phyloP scores from a whole-genome alignment of 257 asterid species.

The Dorcoceras hygrometricum region DNA sequence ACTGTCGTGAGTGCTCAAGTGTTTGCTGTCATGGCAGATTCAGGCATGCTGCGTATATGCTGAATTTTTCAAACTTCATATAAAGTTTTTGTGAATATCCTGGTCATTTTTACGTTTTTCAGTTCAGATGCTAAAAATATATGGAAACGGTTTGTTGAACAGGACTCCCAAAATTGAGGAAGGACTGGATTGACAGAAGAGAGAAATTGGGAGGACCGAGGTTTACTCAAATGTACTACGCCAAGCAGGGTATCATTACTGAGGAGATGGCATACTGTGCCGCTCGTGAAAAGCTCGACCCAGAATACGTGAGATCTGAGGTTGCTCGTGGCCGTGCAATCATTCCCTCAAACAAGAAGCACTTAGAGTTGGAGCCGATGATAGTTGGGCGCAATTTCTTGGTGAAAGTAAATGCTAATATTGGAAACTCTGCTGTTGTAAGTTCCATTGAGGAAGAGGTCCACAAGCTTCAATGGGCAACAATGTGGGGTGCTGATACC shows the following conservation, averaged over 20 bases:
- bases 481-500: slow-evolving; percentile 99
- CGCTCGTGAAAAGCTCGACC: slow-evolving; percentile 86
- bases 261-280: slow-evolving; percentile 96
- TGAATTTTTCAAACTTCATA: neutral
- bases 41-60: neutral
- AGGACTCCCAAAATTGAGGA: slow-evolving; percentile 90
- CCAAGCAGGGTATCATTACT: slow-evolving; percentile 86
- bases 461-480: slow-evolving; percentile 98
- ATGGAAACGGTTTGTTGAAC: slow-evolving; percentile 24
- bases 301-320: slow-evolving; percentile 87
- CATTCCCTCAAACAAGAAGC: slow-evolving; percentile 94
- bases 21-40: neutral
- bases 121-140: slow-evolving; percentile 6
- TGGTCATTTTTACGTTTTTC: slow-evolving; percentile 6
- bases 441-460: slow-evolving; percentile 98
- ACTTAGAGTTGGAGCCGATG: slow-evolving; percentile 89
- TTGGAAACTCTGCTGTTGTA: slow-evolving; percentile 90
- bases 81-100: neutral
- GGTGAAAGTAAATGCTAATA: slow-evolving; percentile 92
- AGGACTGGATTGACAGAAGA: slow-evolving; percentile 82
- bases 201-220: slow-evolving; percentile 79
- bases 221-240: slow-evolving; percentile 88
- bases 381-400: slow-evolving; percentile 90
- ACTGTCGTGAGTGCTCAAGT: neutral
- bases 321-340: slow-evolving; percentile 99